Conservation (phyloP, 139 green algal species). For the Tetradesmus obliquus region DNA sequence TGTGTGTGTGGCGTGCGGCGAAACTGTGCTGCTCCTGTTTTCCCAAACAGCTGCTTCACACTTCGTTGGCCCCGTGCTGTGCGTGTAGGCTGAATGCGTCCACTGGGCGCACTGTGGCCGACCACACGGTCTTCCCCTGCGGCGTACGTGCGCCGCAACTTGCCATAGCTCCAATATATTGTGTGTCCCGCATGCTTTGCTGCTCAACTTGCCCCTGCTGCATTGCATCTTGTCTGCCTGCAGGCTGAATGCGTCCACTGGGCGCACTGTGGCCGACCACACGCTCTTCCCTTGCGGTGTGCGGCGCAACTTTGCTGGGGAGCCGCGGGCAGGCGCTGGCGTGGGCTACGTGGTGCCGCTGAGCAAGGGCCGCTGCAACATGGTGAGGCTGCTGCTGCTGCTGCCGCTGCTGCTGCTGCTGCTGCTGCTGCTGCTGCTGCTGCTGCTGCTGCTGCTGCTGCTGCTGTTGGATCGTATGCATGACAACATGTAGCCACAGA, state of each 20-base stretch:
- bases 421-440: too few relatives aligned
- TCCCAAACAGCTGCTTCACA: too few relatives aligned
- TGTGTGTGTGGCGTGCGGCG: too few relatives aligned
- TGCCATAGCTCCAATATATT: not conserved
- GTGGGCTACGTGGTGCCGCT: slow-evolving; percentile 22
- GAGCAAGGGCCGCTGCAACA: slow-evolving; percentile 13
- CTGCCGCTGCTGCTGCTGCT: too few relatives aligned
- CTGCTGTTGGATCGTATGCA: too few relatives aligned
- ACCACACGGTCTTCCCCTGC: too few relatives aligned
- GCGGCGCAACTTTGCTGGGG: slow-evolving; percentile 3
- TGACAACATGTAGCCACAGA: too few relatives aligned
- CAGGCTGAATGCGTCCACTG: slow-evolving; percentile 20
- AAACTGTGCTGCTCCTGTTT: too few relatives aligned
- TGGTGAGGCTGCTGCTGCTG: not conserved
- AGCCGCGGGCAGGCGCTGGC: not conserved
- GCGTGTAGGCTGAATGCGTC: slow-evolving; percentile 1
- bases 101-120: too few relatives aligned
- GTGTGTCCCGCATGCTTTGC: too few relatives aligned
- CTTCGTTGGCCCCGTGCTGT: not conserved
- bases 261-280: not conserved
- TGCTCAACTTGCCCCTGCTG: too few relatives aligned
- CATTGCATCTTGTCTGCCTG: not conserved
- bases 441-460: too few relatives aligned
- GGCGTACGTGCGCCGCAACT: not conserved
- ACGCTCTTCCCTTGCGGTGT: not conserved